Evolutionary conservation across 83 land plant genomes (phyloP).

Genomic region (Isoetes engelmannii): DNA sequence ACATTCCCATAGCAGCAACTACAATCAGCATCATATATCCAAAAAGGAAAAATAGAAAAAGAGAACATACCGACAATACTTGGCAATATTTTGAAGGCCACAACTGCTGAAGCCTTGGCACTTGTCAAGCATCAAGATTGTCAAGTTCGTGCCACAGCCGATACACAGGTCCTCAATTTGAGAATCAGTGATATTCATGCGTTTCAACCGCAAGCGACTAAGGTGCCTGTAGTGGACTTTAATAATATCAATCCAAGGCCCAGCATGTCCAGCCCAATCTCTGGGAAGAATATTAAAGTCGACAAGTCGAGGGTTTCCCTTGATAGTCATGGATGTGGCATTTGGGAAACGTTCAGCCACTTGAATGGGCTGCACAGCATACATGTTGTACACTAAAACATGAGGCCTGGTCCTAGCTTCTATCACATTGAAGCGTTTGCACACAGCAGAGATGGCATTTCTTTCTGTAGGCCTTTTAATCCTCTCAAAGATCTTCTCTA

Average conservation of each 20-base stretch:
- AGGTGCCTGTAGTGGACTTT: slow-evolving; percentile 3
- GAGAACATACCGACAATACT: slow-evolving; percentile 1
- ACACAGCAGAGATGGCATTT: slow-evolving; percentile 7
- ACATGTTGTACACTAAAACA: slow-evolving; percentile 9
- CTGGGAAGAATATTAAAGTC: slow-evolving; percentile 3
- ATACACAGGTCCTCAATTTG: slow-evolving; percentile 8
- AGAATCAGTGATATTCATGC: slow-evolving; percentile 4
- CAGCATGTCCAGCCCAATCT: slow-evolving; percentile 7
- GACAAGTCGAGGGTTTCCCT: slow-evolving; percentile 9
- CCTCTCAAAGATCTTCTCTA: not conserved
- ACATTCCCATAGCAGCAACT: no score
- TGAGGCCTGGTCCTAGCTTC: slow-evolving; percentile 10
- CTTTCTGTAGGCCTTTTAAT: slow-evolving; percentile 3
- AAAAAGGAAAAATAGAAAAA: not conserved
- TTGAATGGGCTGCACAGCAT: not conserved
- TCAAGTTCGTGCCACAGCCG: slow-evolving; percentile 3
- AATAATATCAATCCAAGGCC: slow-evolving; percentile 6
- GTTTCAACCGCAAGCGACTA: not conserved
- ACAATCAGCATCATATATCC: not conserved
- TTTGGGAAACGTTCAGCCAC: not conserved
- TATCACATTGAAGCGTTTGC: not conserved
- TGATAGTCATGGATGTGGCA: slow-evolving; percentile 4
- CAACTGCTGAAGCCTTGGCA: not conserved
- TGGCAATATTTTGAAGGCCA: not conserved
- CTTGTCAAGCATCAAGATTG: slow-evolving; percentile 4